phyloP scores from a whole-genome alignment of 768 basidiomycete species.

The Termitomyces sp. region DNA sequence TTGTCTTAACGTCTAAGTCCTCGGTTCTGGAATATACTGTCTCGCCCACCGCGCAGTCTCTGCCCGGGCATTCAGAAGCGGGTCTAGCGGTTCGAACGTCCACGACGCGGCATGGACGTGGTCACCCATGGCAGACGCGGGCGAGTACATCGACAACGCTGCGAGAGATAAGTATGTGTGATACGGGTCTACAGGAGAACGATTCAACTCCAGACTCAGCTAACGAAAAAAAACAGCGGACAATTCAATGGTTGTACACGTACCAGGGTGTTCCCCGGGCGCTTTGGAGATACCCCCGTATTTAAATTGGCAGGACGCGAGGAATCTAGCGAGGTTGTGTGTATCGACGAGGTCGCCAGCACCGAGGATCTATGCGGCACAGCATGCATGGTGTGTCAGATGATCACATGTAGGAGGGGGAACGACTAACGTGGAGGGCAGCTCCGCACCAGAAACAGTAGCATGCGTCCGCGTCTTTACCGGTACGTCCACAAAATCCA shows the following conservation, averaged over 20 bases:
- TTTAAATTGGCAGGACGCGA: slow-evolving; percentile 78
- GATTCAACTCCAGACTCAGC: slow-evolving; percentile 1
- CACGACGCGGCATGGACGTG: slow-evolving; percentile 36
- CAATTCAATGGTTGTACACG: neutral
- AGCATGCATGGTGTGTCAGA: neutral
- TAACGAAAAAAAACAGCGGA: neutral
- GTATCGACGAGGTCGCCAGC: slow-evolving; percentile 54
- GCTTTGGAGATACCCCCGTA: slow-evolving; percentile 88
- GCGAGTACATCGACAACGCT: slow-evolving; percentile 65
- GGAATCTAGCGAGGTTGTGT: slow-evolving; percentile 53
- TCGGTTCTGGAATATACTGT: slow-evolving; percentile 43
- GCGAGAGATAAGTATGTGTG: slow-evolving; percentile 93
- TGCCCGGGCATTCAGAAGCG: slow-evolving; percentile 64
- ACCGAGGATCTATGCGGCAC: slow-evolving; percentile 60
- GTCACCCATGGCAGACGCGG: slow-evolving; percentile 34
- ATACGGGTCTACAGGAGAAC: slow-evolving; percentile 66
- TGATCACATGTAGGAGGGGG: neutral
- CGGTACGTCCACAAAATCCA: slow-evolving; percentile 86
- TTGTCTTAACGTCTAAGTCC: neutral
- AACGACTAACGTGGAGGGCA: slow-evolving; percentile 58
- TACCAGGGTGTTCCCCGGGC: slow-evolving; percentile 78
- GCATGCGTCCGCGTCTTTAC: slow-evolving; percentile 87
- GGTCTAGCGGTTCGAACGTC: slow-evolving; percentile 59
- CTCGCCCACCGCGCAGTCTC: slow-evolving; percentile 69
- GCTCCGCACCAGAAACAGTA: slow-evolving; percentile 97